Evolutionary conservation across 805 yeast genomes (phyloP).

Genomic region (Metschnikowia proteae): DNA sequence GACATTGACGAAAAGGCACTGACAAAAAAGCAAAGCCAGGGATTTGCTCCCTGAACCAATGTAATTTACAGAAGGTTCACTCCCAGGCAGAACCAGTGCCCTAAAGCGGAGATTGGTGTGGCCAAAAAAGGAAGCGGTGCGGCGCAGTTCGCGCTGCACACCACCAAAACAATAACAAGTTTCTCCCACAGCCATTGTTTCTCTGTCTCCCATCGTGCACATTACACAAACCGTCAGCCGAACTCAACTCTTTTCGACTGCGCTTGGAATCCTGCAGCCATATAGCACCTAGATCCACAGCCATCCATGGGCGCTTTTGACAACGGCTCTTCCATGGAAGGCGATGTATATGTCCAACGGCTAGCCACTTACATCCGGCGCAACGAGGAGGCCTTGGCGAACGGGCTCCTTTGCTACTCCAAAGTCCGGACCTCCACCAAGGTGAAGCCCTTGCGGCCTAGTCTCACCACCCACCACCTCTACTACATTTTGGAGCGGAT

Average conservation of each 20-base stretch:
- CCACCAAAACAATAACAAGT: slow-evolving; percentile 9
- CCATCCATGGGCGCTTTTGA: slow-evolving; percentile 18
- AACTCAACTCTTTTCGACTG: not conserved
- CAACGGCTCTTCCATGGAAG: slow-evolving; percentile 43
- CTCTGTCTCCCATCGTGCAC: slow-evolving; percentile 2
- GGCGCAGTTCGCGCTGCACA: slow-evolving; percentile 2
- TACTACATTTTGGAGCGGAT: slow-evolving; percentile 59
- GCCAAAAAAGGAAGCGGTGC: not conserved
- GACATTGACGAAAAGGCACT: too few relatives aligned
- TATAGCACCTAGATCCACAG: not conserved
- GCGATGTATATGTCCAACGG: slow-evolving; percentile 54
- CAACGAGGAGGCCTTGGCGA: slow-evolving; percentile 57
- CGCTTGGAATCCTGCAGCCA: not conserved
- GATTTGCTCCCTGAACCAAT: too few relatives aligned
- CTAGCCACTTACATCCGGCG: slow-evolving; percentile 50
- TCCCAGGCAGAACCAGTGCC: not conserved
- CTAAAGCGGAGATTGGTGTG: not conserved
- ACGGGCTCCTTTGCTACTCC: slow-evolving; percentile 53
- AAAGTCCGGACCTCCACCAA: slow-evolving; percentile 27
- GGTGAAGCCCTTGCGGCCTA: slow-evolving; percentile 52
- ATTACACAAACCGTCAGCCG: not conserved
- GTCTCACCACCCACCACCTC: slow-evolving; percentile 59
- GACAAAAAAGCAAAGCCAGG: not conserved
- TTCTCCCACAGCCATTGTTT: not conserved
- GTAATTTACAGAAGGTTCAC: too few relatives aligned